Conservation (phyloP, 306 rosid genomes). For the Amphicarpaea edgeworthii region DNA sequence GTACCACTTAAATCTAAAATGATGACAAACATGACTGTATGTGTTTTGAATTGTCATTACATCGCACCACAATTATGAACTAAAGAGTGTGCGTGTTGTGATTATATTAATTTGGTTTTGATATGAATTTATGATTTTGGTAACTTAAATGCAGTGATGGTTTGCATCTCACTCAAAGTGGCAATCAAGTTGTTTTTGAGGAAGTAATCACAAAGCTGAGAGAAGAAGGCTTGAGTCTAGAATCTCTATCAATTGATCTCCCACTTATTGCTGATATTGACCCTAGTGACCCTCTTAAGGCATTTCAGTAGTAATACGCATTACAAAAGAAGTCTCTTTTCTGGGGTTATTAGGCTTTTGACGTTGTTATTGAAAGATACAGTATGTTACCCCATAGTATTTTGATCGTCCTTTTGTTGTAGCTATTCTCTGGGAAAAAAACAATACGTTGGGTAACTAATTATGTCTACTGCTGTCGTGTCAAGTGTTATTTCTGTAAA, state of each 20-base stretch:
- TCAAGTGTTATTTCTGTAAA: slow-evolving; percentile 1
- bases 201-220: slow-evolving; percentile 69
- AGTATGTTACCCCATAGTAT: background rate
- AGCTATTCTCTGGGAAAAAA: slow-evolving; percentile 3
- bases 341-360: slow-evolving; percentile 15
- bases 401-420: slow-evolving; percentile 28
- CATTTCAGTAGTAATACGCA: slow-evolving; percentile 51
- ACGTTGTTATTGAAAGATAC: background rate
- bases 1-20: slow-evolving; percentile 8
- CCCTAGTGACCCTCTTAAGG: slow-evolving; percentile 67
- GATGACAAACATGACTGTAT: slow-evolving; percentile 13
- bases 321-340: slow-evolving; percentile 4
- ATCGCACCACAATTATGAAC: background rate
- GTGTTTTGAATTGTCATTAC: background rate
- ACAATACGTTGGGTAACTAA: slow-evolving; percentile 10
- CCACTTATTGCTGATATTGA: slow-evolving; percentile 74
- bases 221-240: slow-evolving; percentile 61
- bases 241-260: slow-evolving; percentile 64
- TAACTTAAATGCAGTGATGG: slow-evolving; percentile 72
- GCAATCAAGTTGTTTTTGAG: slow-evolving; percentile 73
- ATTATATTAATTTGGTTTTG: background rate
- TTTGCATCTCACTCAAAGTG: slow-evolving; percentile 71
- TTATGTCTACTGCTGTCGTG: background rate
- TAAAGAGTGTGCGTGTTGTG: background rate
- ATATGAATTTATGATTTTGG: slow-evolving; percentile 24